Conservation (phyloP, 495 filamentous ascomycete genomes). For the Penicillium maclennaniae region DNA sequence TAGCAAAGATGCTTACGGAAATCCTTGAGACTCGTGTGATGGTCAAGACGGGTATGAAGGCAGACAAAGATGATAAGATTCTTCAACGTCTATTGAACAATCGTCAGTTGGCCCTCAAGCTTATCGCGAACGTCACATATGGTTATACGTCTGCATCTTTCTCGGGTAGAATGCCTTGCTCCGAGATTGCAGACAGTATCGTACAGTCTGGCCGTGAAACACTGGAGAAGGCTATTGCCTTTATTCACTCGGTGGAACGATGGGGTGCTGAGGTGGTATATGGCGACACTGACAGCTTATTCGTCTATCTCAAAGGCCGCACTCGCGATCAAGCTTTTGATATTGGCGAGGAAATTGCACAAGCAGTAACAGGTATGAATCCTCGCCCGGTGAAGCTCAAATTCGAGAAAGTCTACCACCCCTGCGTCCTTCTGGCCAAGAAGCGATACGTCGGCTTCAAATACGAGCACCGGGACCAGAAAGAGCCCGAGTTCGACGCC, state of each 20-base stretch:
- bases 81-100: constrained; percentile 90
- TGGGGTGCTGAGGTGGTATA: constrained; percentile 98
- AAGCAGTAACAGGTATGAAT: constrained; percentile 83
- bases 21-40: constrained; percentile 96
- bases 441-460: constrained; percentile 98
- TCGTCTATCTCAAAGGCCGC: constrained; percentile 83
- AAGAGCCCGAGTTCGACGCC: constrained; percentile 88
- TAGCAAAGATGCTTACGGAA: constrained; percentile 95
- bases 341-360: constrained; percentile 90
- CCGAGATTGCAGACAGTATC: constrained; percentile 97
- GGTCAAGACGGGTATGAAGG: constrained; percentile 97
- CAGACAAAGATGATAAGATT: constrained; percentile 83
- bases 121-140: constrained; percentile 97
- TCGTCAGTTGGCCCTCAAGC: constrained; percentile 89
- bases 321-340: constrained; percentile 84
- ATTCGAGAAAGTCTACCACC: constrained; percentile 97
- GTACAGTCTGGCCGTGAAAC: constrained; percentile 94
- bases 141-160: constrained; percentile 96
- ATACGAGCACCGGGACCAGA: constrained; percentile 76
- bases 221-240: constrained; percentile 85
- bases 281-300: constrained; percentile 96
- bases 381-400: constrained; percentile 92
- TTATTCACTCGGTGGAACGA: constrained; percentile 79
- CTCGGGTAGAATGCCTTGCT: constrained; percentile 94
- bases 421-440: constrained; percentile 89